A percentile compares a stretch with the other conserved stretches of the same genome.
These are phyloP conservation scores for Dittrichia graveolens DNA, from an alignment of 129 eudicot genomes.

Conservation along the genomic window DNA sequence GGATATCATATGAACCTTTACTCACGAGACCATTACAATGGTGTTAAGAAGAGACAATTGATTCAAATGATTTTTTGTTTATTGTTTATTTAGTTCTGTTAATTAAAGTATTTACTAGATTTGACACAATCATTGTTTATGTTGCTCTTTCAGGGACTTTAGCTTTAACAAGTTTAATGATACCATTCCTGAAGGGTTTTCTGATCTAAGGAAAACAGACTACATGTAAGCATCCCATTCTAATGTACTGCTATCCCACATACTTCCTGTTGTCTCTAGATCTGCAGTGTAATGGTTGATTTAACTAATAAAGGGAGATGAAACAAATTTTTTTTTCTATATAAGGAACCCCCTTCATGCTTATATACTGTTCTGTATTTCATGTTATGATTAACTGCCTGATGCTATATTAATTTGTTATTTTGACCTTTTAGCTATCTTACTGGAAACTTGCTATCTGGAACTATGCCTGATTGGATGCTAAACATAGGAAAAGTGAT, in stretches of 20 bases:
- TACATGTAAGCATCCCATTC: conserved; percentile 37
- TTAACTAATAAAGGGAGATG: background rate
- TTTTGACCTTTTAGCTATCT: conserved; percentile 40
- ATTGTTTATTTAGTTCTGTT: background rate
- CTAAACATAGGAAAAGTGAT: conserved; percentile 25
- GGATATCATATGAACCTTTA: no score
- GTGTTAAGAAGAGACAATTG: background rate
- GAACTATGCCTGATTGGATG: conserved; percentile 54
- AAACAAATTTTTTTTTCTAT: background rate
- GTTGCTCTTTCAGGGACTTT: conserved; percentile 46
- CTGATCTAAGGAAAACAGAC: conserved; percentile 16
- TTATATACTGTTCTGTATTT: no score
- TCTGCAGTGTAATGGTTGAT: background rate
- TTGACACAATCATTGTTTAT: conserved; percentile 3
- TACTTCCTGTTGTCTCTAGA: background rate
- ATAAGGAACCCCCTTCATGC: no score
- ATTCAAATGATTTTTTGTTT: background rate
- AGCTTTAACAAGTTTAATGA: conserved; percentile 55
- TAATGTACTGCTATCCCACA: background rate
- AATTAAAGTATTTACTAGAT: background rate
- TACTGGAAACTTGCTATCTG: conserved; percentile 53
- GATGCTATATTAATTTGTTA: background rate
- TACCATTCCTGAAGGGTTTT: conserved; percentile 32
- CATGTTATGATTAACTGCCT: no score
- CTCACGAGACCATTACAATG: background rate